Evolutionary conservation across 371 early-diverging fungal genomes (phyloP).

Genomic region (Umbelopsis sp.): DNA sequence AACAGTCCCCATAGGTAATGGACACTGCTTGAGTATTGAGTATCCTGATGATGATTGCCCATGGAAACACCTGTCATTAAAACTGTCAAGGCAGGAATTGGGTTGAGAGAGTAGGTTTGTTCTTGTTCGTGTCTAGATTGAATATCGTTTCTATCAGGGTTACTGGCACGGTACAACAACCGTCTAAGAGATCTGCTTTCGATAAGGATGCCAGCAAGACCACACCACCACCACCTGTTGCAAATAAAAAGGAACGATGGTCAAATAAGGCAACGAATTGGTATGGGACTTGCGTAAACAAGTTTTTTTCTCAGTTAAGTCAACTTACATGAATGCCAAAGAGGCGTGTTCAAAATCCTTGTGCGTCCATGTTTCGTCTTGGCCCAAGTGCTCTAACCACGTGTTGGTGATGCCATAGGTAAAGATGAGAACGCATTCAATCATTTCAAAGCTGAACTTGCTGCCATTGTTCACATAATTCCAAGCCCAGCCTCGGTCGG

Average conservation of each 20-base stretch:
- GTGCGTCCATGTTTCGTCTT: constrained; percentile 58
- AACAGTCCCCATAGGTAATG: constrained; percentile 66
- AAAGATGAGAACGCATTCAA: constrained; percentile 52
- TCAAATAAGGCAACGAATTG: too few relatives aligned
- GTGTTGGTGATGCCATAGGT: constrained; percentile 68
- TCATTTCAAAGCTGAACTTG: constrained; percentile 53
- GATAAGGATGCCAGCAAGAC: constrained; percentile 59
- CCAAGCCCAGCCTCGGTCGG: constrained; percentile 56
- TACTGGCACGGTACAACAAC: constrained; percentile 22
- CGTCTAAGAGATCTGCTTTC: constrained; percentile 53
- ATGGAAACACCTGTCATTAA: constrained; percentile 65
- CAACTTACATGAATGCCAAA: constrained; percentile 56
- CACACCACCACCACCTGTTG: constrained; percentile 62
- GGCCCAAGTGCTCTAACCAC: constrained; percentile 67
- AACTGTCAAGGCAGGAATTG: constrained; percentile 64
- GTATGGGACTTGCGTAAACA: too few relatives aligned
- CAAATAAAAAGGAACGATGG: neutral
- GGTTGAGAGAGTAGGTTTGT: constrained; percentile 43
- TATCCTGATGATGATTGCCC: constrained; percentile 67
- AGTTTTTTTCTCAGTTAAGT: too few relatives aligned
- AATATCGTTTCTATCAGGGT: constrained; percentile 22
- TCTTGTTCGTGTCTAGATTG: constrained; percentile 28
- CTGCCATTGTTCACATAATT: constrained; percentile 40
- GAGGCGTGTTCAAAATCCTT: constrained; percentile 70
- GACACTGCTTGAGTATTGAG: constrained; percentile 55